These are phyloP conservation scores for Globisporangium heterothallicum DNA, from an alignment of 352 stramenopile species.

Conservation along the genomic window DNA sequence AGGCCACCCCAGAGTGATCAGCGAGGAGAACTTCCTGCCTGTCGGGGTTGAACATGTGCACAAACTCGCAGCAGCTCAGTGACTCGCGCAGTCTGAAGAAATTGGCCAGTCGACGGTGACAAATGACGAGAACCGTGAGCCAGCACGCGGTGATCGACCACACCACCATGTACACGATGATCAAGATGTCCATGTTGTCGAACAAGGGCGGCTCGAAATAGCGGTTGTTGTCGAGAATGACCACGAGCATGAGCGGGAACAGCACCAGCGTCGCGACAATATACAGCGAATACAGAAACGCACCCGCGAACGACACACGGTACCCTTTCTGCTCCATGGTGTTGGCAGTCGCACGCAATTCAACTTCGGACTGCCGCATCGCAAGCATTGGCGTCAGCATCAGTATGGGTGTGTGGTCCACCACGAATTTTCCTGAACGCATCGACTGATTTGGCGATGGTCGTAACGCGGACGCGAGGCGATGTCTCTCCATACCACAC, in stretches of 20 bases:
- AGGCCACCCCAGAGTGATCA: slow-evolving; percentile 7
- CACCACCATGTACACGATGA: slow-evolving; percentile 15
- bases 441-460: too few relatives aligned
- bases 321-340: slow-evolving; percentile 15
- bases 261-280: slow-evolving; percentile 11
- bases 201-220: slow-evolving; percentile 12
- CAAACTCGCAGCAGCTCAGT: slow-evolving; percentile 13
- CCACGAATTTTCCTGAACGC: too few relatives aligned
- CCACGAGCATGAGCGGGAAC: slow-evolving; percentile 11
- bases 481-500: too few relatives aligned
- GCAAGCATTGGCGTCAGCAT: slow-evolving; percentile 11
- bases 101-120: slow-evolving; percentile 11
- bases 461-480: too few relatives aligned
- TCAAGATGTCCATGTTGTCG: slow-evolving; percentile 7
- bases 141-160: slow-evolving; percentile 13
- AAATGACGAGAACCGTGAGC: slow-evolving; percentile 12
- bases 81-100: slow-evolving; percentile 17
- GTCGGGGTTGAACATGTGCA: slow-evolving; percentile 21
- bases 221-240: slow-evolving; percentile 14
- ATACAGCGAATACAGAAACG: slow-evolving; percentile 7
- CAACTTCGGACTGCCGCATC: slow-evolving; percentile 4
- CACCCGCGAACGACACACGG: slow-evolving; percentile 9
- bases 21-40: slow-evolving; percentile 13
- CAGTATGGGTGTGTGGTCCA: too few relatives aligned
- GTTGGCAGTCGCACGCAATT: slow-evolving; percentile 8